Conservation (phyloP, 495 filamentous ascomycete genomes). For the Podospora pseudopauciseta region DNA sequence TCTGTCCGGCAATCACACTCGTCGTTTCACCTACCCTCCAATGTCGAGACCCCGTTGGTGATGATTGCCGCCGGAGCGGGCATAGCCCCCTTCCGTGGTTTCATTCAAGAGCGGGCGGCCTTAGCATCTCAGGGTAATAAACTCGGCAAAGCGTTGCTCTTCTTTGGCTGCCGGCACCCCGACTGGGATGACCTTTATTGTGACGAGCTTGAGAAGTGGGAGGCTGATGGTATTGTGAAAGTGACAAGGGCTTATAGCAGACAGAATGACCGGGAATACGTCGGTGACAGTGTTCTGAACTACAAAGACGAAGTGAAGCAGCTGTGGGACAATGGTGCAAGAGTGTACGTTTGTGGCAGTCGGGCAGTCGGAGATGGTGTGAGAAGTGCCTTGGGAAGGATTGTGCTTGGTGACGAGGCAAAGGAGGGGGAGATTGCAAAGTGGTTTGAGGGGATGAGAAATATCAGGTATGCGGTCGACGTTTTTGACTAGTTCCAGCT, state of each 20-base stretch:
- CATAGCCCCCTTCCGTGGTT: constrained; percentile 67
- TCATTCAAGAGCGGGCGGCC: constrained; percentile 63
- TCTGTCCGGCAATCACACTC: constrained; percentile 55
- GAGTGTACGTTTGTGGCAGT: constrained; percentile 66
- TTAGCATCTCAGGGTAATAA: constrained; percentile 50
- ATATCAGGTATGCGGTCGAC: constrained; percentile 64
- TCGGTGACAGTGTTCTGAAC: constrained; percentile 58
- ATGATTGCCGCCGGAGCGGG: constrained; percentile 57
- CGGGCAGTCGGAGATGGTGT: constrained; percentile 59
- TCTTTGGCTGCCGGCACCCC: constrained; percentile 59
- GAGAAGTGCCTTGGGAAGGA: constrained; percentile 39
- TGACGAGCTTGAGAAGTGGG: constrained; percentile 58
- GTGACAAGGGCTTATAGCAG: constrained; percentile 56
- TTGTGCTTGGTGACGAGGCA: constrained; percentile 43
- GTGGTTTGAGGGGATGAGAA: constrained; percentile 57
- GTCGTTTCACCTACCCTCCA: constrained; percentile 63
- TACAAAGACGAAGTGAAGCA: constrained; percentile 49
- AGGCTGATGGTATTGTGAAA: constrained; percentile 53
- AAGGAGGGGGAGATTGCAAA: constrained; percentile 34
- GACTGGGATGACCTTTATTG: constrained; percentile 59
- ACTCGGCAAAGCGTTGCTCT: constrained; percentile 59
- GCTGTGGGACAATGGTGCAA: constrained; percentile 57
- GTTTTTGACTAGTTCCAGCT: constrained; percentile 52
- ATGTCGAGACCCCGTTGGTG: constrained; percentile 59
- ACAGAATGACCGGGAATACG: constrained; percentile 47